Evolutionary conservation across 495 filamentous ascomycete genomes (phyloP).

Genomic region (Podospora pseudoanserina): DNA sequence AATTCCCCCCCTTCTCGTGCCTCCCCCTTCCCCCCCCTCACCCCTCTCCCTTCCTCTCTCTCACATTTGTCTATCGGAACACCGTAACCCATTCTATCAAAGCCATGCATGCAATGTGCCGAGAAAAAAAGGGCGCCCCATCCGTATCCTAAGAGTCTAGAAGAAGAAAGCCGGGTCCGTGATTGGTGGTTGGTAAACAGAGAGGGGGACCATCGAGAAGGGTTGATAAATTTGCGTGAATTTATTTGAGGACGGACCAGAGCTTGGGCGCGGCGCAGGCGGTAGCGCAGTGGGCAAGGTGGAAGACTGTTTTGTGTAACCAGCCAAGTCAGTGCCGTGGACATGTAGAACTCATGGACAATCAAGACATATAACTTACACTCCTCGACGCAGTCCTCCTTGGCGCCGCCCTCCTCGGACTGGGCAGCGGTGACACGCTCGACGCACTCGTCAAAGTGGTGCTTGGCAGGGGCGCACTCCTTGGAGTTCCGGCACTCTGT

Average conservation of each 20-base stretch:
- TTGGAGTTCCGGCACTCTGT: slow-evolving; percentile 84
- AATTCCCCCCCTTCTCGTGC: not conserved
- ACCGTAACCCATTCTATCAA: not conserved
- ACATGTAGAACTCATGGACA: slow-evolving; percentile 5
- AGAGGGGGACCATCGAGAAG: not conserved
- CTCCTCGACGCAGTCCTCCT: slow-evolving; percentile 98
- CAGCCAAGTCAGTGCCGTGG: not conserved
- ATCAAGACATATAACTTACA: slow-evolving; percentile 59
- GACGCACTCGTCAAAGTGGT: slow-evolving; percentile 97
- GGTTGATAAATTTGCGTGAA: not conserved
- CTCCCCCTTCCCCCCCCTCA: not conserved
- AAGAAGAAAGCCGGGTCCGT: not conserved
- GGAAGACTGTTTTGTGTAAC: slow-evolving; percentile 70
- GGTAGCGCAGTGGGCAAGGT: slow-evolving; percentile 89
- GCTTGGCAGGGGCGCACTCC: slow-evolving; percentile 81
- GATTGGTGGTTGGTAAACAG: not conserved
- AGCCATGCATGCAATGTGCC: slow-evolving; percentile 1
- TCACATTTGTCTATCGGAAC: not conserved
- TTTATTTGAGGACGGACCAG: slow-evolving; percentile 84
- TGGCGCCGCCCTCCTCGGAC: slow-evolving; percentile 53
- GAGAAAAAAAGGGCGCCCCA: not conserved
- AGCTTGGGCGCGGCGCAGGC: slow-evolving; percentile 94
- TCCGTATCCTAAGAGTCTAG: not conserved
- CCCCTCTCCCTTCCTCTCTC: not conserved
- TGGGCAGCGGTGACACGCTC: slow-evolving; percentile 80